These are phyloP conservation scores for Oryza officinalis DNA, from an alignment of 176 grass and related monocot species.

Conservation along the genomic window DNA sequence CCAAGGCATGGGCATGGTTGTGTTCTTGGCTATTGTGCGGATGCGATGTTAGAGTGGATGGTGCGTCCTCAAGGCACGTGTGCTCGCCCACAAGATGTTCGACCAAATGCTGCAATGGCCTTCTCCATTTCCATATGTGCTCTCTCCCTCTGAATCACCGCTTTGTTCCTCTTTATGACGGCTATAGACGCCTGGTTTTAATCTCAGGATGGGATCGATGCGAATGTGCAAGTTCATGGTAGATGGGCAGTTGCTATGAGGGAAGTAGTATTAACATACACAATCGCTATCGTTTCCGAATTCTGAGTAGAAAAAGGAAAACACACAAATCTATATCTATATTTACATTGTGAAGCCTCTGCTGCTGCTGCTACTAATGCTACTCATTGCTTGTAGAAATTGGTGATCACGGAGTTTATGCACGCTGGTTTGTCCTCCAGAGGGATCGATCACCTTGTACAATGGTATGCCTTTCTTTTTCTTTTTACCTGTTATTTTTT, in stretches of 20 bases:
- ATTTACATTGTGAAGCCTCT: constrained; percentile 42
- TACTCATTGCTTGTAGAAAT: neutral
- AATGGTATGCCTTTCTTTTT: neutral
- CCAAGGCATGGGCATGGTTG: no score
- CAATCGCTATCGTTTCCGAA: neutral
- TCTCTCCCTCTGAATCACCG: no score
- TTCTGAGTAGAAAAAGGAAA: neutral
- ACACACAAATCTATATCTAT: neutral
- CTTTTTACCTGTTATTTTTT: neutral
- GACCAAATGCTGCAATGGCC: neutral
- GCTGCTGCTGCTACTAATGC: neutral
- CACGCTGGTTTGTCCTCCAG: neutral
- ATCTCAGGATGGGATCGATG: neutral
- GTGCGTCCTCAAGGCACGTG: no score
- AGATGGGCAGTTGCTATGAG: neutral
- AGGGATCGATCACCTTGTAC: neutral
- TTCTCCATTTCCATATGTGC: neutral
- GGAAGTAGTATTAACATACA: constrained; percentile 29
- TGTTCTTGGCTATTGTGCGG: no score
- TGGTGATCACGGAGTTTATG: constrained; percentile 13
- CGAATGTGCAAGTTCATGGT: neutral
- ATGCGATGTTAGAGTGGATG: no score
- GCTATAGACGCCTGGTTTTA: neutral
- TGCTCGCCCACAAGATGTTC: neutral
- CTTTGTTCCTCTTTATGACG: neutral